Evolutionary conservation across 2,329 filamentous ascomycete genomes (phyloP), one percentile per base, ranked within the genome.

Genomic region (Graphilbum sp.): DNA sequence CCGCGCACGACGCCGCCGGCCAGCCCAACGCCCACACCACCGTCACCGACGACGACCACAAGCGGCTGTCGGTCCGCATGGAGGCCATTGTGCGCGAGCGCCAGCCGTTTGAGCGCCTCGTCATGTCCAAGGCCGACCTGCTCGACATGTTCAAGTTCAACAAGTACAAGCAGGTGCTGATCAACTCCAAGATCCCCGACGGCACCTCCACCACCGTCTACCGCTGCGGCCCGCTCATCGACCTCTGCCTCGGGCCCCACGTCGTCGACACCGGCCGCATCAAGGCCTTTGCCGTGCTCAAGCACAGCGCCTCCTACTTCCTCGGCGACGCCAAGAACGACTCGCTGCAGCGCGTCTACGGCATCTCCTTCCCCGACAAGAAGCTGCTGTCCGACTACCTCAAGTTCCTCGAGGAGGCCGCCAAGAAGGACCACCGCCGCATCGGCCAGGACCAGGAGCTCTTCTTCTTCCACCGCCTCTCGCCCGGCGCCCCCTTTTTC

Each of bases 131-230:
- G 62, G 81, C 88, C 39, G 79, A 96, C 48, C 69, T 96, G 36
- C 72, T 90, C 37, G 85, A 94, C 56, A 94, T 96, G 83, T 96
- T 96, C 66, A 75, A 77, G 50, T 92, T 93, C 69, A 95, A 92
- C 70, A 90, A 90, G 58, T 96, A 94, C 68, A 96, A 98, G 72
- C 77, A 93, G 56, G 83, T 95, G 58, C 93, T 96, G 59, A 96
- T 98, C 63, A 79, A 85, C 50, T 81, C 86, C 64, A 86, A 92
- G 60, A 83, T 96, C 43, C 67, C 78, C 30, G 85, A 94, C 49
- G 86, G 85, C 49, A 87, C 85, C 40, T 84, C 72, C 54, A 93
- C 85, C 55, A 96, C 90, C 10, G 88, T 96, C 31, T 98, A 96
- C 60, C 77, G 85, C 39, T 92, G 86, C 52, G 90, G 90, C 41